Evolutionary conservation across 2,329 filamentous ascomycete genomes (phyloP), one percentile per base, ranked within the genome.

Genomic region (Stagonosporopsis rhizophila): DNA sequence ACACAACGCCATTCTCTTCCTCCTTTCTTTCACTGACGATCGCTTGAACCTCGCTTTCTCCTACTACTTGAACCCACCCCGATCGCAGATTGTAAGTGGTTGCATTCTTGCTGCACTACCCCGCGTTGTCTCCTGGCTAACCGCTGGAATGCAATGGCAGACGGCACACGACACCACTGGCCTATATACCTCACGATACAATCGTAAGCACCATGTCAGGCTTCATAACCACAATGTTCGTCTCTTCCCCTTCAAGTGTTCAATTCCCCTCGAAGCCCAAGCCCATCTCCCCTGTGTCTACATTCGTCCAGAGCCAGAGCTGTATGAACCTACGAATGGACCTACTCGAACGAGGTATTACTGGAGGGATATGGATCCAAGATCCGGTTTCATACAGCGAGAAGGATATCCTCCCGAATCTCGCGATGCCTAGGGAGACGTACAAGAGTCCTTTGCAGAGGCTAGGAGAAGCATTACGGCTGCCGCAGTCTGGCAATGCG

Each of bases 171-270:
- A 59, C 53, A 61, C 60, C 25, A 23, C 34, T 30, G 32, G 57
- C 55, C 47, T 60, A 62, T 68, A 72, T 60, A 66, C 38, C 56
- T 45, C 54, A 65, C 52, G 51, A 41, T 52, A 56, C 55, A 51
- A 56, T 23, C 44, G 40, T 57, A 52, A 44, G 22, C 50, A 52
- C 56, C 58, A 92, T 91, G 89, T 85, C 88, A 74, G 89, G 89
- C 65, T 90, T 92, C 80, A 89, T 92, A 73, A 91, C 88, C 67
- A 92, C 90, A 75, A 90, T 91, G 89, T 91, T 82, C 80, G 88
- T 90, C 62, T 70, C 68, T 30, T 52, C 64, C 62, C 63, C 70
- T 58, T 59, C 62, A 46, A 76, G 48, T 54, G 58, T 57, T 70
- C 75, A 64, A 62, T 62, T 67, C 61, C 68, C 61, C 60, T 57